Evolutionary conservation across 345 rosid species (phyloP), one percentile per base, ranked within the genome.

Genomic region (Lumnitzera littorea): DNA sequence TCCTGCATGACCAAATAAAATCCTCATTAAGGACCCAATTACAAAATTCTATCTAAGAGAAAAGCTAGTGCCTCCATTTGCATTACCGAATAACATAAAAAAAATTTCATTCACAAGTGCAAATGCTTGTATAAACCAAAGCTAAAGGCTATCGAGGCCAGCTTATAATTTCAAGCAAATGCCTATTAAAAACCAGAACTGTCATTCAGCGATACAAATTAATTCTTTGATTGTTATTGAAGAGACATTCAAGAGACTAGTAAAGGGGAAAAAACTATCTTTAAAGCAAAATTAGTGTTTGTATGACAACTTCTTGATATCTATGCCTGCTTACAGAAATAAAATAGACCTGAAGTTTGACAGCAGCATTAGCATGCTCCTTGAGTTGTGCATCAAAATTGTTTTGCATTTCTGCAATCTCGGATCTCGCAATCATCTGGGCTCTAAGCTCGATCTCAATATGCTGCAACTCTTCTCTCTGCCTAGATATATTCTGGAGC

Each of bases 391-490:
- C 72, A 62, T 85, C 86, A 67, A 76, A 85, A 60, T 65, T 75
- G 53, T 71, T 82, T 62, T 73, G 86, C 51, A 91, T 78, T 46
- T 80, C 84, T 53, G 84, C 71, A 51, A 91, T 81, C 78, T 79
- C 86, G 46, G 91, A 72, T 71, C 84, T 68, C 0, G 85, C 91
- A 41, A 88, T 78, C 60, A 84, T 57, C 64, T 76, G 96, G n/a
- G 89, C 88, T 81, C 86, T 79, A 36, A 95, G 85, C 59, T 81
- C 91, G 70, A 84, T 82, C 77, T 95, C 99, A 73, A 78, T 48
- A 54, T 74, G 83, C 54, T 86, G 85, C 56, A 95, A 72, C 60
- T 91, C 95, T 64, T 82, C 94, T 67, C 91, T 86, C 62, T 85
- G 80, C 50, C 79, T 80, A 25, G 85, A 50, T 74, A 95, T 55